Evolutionary conservation across 2,329 filamentous ascomycete species (phyloP), one percentile per base, ranked within the genome.

Genomic region (Xylaria sp.): DNA sequence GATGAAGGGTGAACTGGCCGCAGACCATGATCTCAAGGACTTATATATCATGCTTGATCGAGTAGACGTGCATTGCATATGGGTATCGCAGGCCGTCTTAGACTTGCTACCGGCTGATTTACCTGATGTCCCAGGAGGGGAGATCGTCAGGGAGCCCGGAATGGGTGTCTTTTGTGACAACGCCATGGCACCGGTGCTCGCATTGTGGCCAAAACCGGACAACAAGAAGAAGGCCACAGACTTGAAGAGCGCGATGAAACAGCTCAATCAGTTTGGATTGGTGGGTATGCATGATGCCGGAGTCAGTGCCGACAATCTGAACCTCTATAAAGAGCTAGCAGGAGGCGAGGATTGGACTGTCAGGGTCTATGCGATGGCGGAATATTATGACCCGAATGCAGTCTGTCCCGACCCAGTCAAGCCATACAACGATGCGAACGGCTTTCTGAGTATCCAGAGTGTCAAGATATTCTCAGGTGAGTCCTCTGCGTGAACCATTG

Each of bases 111-210:
- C 85, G 0, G 66, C 74, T 1, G 77, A 80, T 7, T 63, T 81
- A 30, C 75, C 79, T 1, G 78, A 82, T 58, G 70, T 86, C 1
- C 83, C 85, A 1, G 87, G 86, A 9, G 87, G 87, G 1, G 84
- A 88, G 60, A 80, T 89, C 9, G 71, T 87, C 11, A 78, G 80
- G 35, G 74, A 83, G 2, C 86, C 86, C 0, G 84, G 84, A 0
- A 78, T 80, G 67, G 87, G 87, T 48, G 86, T 90, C 8, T 89
- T 90, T 66, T 90, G 87, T 68, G 87, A 90, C 71, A 89, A 89
- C 68, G 86, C 87, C 23, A 88, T 89, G 81, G 83, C 86, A 49
- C 71, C 86, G 54, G 78, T 88, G 42, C 75, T 78, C 59, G 73
- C 76, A 1, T 66, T 82, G 16, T 87, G 84, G 76, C 85, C 86